phyloP scores from a whole-genome alignment of 2,329 filamentous ascomycete species.

The Ophiosphaerella narmari region DNA sequence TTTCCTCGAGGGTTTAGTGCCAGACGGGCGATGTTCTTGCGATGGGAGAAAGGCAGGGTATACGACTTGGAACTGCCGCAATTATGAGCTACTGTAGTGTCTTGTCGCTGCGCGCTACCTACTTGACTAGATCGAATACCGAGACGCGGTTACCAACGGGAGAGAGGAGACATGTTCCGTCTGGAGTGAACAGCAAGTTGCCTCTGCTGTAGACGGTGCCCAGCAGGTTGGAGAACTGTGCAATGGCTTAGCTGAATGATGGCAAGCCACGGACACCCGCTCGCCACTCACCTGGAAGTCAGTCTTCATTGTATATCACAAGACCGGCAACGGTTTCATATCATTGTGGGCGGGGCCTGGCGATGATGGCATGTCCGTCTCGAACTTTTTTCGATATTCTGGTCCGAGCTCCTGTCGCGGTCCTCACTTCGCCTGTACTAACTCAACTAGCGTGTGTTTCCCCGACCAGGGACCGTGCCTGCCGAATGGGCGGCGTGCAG shows the following conservation, averaged over 20 bases:
- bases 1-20: constrained; percentile 90
- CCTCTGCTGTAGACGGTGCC: constrained; percentile 98
- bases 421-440: not conserved
- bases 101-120: constrained; percentile 38
- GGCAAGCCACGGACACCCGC: not conserved
- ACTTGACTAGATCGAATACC: constrained; percentile 96
- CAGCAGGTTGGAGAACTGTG: constrained; percentile 93
- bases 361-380: constrained; percentile 24
- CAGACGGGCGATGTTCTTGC: constrained; percentile 87
- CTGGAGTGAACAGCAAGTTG: constrained; percentile 93
- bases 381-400: constrained; percentile 42
- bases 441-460: constrained; percentile 34
- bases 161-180: constrained; percentile 93
- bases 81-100: constrained; percentile 3
- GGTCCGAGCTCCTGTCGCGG: constrained; percentile 28
- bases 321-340: constrained; percentile 7
- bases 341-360: constrained; percentile 27
- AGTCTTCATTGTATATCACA: constrained; percentile 78
- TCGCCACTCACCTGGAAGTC: constrained; percentile 80
- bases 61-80: constrained; percentile 76
- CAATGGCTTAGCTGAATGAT: constrained; percentile 30
- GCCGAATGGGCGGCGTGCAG: constrained; percentile 44
- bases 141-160: constrained; percentile 96
- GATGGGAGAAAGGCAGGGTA: constrained; percentile 87
- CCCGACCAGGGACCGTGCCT: constrained; percentile 44